Evolutionary conservation across 768 basidiomycete genomes (phyloP).

Genomic region (Phanerodontia chrysosporium): DNA sequence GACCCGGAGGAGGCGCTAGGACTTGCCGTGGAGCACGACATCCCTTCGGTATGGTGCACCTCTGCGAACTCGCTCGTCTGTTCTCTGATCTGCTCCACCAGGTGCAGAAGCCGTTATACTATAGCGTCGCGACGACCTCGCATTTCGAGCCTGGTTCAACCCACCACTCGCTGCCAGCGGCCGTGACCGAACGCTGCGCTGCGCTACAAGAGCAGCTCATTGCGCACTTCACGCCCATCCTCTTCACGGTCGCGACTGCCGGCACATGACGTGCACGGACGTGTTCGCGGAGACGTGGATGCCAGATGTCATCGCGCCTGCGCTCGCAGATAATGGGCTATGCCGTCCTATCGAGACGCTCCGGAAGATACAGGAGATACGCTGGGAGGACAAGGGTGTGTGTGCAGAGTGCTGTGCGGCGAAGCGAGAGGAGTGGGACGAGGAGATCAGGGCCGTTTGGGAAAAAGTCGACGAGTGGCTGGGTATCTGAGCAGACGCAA

Average conservation of each 20-base stretch:
- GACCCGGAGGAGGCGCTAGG: conserved; percentile 50
- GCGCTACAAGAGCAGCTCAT: conserved; percentile 39
- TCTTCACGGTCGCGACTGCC: conserved; percentile 70
- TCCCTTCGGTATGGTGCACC: conserved; percentile 40
- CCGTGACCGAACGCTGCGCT: conserved; percentile 26
- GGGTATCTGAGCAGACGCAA: neutral
- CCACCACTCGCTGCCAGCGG: conserved; percentile 18
- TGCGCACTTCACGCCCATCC: conserved; percentile 62
- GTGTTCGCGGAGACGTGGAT: conserved; percentile 72
- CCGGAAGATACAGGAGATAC: conserved; percentile 46
- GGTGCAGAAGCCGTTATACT: conserved; percentile 62
- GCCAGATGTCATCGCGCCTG: conserved; percentile 62
- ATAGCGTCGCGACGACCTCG: conserved; percentile 55
- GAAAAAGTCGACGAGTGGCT: conserved; percentile 58
- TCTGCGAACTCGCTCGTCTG: conserved; percentile 1
- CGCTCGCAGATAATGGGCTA: conserved; percentile 56
- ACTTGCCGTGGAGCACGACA: conserved; percentile 43
- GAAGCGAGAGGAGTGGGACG: conserved; percentile 64
- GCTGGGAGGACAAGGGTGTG: conserved; percentile 57
- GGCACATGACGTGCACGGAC: conserved; percentile 74
- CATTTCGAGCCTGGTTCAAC: conserved; percentile 36
- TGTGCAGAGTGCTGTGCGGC: conserved; percentile 54
- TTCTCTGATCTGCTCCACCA: neutral
- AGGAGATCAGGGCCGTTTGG: conserved; percentile 60
- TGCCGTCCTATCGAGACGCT: conserved; percentile 72